These are phyloP conservation scores for Penicillium decumbens DNA, from an alignment of 2,329 filamentous ascomycete species.

Conservation along the genomic window DNA sequence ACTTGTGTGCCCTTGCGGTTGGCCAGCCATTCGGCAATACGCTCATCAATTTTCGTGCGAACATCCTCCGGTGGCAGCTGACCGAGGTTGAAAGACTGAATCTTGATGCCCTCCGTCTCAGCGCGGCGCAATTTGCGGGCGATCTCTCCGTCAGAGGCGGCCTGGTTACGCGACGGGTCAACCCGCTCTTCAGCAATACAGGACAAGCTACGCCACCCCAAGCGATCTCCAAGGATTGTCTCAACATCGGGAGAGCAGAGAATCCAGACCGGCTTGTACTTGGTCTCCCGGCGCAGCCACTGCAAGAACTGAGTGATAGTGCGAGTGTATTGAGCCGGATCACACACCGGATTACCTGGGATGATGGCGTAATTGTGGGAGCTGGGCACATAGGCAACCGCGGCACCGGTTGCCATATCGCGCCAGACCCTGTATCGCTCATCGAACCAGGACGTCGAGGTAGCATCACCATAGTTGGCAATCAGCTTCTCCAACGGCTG, in stretches of 20 bases:
- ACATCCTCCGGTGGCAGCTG: slow-evolving; percentile 61
- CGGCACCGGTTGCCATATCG: slow-evolving; percentile 71
- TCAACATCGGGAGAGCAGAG: slow-evolving; percentile 76
- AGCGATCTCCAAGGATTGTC: slow-evolving; percentile 70
- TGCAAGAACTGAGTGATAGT: slow-evolving; percentile 71
- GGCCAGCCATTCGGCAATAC: slow-evolving; percentile 73
- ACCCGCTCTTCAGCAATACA: slow-evolving; percentile 86
- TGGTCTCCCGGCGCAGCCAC: slow-evolving; percentile 65
- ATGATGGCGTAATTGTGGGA: slow-evolving; percentile 71
- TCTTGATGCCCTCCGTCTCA: slow-evolving; percentile 77
- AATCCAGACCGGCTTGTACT: slow-evolving; percentile 80
- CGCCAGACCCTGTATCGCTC: slow-evolving; percentile 85
- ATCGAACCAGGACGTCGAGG: slow-evolving; percentile 90
- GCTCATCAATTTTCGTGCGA: slow-evolving; percentile 63
- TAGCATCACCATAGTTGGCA: slow-evolving; percentile 91
- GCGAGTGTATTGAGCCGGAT: slow-evolving; percentile 67
- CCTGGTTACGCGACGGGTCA: slow-evolving; percentile 64
- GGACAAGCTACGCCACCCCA: slow-evolving; percentile 83
- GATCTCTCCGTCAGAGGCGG: slow-evolving; percentile 61
- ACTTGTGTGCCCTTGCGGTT: slow-evolving; percentile 80
- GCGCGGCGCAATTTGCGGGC: slow-evolving; percentile 74
- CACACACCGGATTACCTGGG: slow-evolving; percentile 82
- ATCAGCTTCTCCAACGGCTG: slow-evolving; percentile 82
- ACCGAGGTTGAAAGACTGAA: slow-evolving; percentile 66
- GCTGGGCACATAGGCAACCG: slow-evolving; percentile 74